These are phyloP conservation scores for Triticum turgidum DNA, from an alignment of 176 grass and related monocot genomes.

Conservation along the genomic window DNA sequence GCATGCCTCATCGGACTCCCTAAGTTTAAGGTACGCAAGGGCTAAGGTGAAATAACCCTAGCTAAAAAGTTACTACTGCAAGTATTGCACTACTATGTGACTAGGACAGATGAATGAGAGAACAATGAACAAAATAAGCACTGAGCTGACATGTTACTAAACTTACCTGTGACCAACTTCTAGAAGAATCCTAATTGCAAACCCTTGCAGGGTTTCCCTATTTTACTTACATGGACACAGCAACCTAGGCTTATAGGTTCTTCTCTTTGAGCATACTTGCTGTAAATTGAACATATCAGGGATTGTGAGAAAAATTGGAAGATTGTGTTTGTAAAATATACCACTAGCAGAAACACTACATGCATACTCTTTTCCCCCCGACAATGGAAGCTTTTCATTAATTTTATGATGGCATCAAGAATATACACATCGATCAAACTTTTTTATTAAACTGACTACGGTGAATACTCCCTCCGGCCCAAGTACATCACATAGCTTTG, in stretches of 20 bases:
- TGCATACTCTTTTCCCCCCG: no score
- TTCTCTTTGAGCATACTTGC: background rate
- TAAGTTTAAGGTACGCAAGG: slow-evolving; percentile 73
- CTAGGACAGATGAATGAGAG: background rate
- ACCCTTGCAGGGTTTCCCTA: background rate
- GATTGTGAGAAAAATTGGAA: no score
- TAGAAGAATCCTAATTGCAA: background rate
- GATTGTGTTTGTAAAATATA: background rate
- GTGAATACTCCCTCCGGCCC: no score
- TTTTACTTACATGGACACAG: background rate
- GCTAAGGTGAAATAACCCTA: background rate
- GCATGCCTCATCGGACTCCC: slow-evolving; percentile 88
- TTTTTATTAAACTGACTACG: no score
- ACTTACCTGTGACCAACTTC: no score
- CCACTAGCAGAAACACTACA: background rate
- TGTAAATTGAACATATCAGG: background rate
- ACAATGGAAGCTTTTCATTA: no score
- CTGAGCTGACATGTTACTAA: no score
- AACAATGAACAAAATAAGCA: background rate
- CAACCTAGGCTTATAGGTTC: background rate
- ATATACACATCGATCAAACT: background rate
- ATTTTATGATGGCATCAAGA: background rate
- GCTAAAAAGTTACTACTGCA: background rate
- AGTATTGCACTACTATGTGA: background rate
- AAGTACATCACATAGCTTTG: background rate